Conservation (phyloP, 768 basidiomycete species). For the Tricholoma terreum region DNA sequence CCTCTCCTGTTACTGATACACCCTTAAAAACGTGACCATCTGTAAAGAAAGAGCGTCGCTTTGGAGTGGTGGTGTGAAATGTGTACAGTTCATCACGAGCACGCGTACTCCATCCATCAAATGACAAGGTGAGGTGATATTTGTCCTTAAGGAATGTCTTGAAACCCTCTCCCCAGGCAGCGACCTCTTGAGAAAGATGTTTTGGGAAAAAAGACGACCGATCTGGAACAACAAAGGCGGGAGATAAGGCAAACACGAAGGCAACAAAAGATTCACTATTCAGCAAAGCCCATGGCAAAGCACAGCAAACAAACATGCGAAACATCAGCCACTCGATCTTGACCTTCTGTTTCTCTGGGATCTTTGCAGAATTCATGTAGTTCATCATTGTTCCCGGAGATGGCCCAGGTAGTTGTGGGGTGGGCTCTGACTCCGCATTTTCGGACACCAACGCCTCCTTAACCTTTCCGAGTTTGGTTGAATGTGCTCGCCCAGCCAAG, state of each 20-base stretch:
- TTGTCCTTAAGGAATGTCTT: conserved; percentile 10
- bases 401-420: background rate
- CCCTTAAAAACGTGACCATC: conserved; percentile 24
- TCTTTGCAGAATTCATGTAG: conserved; percentile 13
- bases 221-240: conserved; percentile 16
- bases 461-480: conserved; percentile 10
- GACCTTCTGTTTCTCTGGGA: conserved; percentile 6
- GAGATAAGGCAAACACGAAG: conserved; percentile 11
- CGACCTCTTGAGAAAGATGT: conserved; percentile 17
- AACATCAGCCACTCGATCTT: conserved; percentile 15
- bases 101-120: conserved; percentile 23
- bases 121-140: conserved; percentile 19
- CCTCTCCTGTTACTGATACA: conserved; percentile 20
- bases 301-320: conserved; percentile 20
- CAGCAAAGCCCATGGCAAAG: conserved; percentile 17
- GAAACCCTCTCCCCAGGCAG: conserved; percentile 11
- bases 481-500: conserved; percentile 8
- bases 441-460: background rate
- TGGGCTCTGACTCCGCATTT: background rate
- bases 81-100: conserved; percentile 26
- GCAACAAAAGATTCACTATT: conserved; percentile 15
- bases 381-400: conserved; percentile 1
- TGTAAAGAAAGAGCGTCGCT: conserved; percentile 21
- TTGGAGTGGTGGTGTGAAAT: conserved; percentile 22
- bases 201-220: conserved; percentile 17